Conservation (phyloP, 169 alveolate species). For the Babesia bovis region DNA sequence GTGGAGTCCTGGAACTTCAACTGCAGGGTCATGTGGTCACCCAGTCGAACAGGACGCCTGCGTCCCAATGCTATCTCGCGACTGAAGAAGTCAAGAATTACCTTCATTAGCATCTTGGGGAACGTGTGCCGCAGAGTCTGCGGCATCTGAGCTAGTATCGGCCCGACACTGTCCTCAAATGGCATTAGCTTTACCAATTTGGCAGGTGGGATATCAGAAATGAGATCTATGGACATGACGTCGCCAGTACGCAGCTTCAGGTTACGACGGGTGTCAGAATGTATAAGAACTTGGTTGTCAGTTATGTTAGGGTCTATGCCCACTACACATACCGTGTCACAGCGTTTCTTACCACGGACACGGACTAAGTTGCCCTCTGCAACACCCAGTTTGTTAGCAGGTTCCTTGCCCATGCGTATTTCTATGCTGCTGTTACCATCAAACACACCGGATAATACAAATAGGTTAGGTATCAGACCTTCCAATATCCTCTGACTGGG, state of each 20-base stretch:
- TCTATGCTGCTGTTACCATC: conserved; percentile 60
- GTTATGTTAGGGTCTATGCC: conserved; percentile 23
- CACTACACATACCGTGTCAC: conserved; percentile 59
- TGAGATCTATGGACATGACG: conserved; percentile 48
- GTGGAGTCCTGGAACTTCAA: conserved; percentile 41
- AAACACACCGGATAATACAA: conserved; percentile 39
- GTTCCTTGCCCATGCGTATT: conserved; percentile 61
- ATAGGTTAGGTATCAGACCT: conserved; percentile 48
- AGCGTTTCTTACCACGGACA: conserved; percentile 52
- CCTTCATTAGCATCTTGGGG: conserved; percentile 52
- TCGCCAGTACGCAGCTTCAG: conserved; percentile 65
- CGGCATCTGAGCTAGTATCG: conserved; percentile 34
- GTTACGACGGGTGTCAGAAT: conserved; percentile 58
- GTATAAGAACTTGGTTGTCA: conserved; percentile 44
- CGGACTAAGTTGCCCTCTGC: conserved; percentile 54
- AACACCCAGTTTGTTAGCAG: conserved; percentile 57
- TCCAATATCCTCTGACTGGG: conserved; percentile 45
- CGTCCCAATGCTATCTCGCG: conserved; percentile 48
- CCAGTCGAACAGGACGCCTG: conserved; percentile 55
- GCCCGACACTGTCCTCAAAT: conserved; percentile 50
- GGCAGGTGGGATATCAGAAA: conserved; percentile 50
- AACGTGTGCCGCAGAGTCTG: conserved; percentile 2
- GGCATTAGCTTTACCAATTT: conserved; percentile 47
- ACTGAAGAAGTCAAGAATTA: conserved; percentile 51
- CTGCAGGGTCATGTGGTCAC: conserved; percentile 58